Conservation (phyloP, 176 grass and related monocot genomes). For the Bonia amplexicaulis region DNA sequence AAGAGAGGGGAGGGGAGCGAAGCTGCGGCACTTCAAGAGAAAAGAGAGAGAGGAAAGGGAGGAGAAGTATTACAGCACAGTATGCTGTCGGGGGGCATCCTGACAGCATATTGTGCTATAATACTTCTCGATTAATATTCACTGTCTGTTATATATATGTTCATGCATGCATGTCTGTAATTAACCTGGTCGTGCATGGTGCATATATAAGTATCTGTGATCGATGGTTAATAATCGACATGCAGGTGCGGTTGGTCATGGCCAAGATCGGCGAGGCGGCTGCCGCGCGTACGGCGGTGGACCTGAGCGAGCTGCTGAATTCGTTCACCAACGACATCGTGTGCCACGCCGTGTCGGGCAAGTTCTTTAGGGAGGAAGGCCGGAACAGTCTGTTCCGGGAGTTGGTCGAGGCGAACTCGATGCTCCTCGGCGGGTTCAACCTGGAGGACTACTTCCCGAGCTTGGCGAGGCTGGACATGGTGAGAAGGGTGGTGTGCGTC, state of each 20-base stretch:
- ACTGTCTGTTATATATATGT: too few species aligned
- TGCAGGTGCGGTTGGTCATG: not conserved
- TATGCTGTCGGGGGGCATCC: too few species aligned
- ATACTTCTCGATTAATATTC: too few species aligned
- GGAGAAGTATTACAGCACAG: too few species aligned
- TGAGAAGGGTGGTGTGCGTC: slow-evolving; percentile 4
- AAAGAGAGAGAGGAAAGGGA: too few species aligned
- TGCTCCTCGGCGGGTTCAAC: slow-evolving; percentile 30
- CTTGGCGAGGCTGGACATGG: not conserved
- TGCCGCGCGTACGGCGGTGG: not conserved
- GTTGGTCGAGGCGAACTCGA: not conserved
- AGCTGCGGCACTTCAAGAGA: too few species aligned
- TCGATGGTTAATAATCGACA: too few species aligned
- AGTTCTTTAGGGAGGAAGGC: not conserved
- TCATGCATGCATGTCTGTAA: too few species aligned
- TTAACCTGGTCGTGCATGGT: too few species aligned
- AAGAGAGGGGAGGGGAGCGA: too few species aligned
- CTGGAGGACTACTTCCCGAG: slow-evolving; percentile 32
- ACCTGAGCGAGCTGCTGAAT: slow-evolving; percentile 26
- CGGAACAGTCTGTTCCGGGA: slow-evolving; percentile 23
- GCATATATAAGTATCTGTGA: too few species aligned
- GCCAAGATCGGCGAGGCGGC: not conserved
- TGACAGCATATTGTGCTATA: too few species aligned
- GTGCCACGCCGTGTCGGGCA: slow-evolving; percentile 31
- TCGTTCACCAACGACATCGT: slow-evolving; percentile 21